Conservation (phyloP, 2,329 filamentous ascomycete species). For the Falciphora oryzae region DNA sequence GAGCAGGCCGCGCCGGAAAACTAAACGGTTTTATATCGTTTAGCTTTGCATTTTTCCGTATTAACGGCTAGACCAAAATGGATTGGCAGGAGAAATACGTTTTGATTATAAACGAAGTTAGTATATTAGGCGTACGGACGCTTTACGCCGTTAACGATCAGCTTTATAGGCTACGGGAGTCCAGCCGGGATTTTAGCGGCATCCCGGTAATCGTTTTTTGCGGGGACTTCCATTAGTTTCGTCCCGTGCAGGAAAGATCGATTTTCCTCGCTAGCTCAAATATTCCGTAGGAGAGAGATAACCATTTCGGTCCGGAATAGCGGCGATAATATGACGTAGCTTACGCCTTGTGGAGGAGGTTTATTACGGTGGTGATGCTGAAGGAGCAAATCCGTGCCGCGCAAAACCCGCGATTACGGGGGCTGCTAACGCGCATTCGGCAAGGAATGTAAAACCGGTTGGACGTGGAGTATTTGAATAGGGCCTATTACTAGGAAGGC, state of each 20-base stretch:
- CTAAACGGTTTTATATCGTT: no score
- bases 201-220: not conserved
- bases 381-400: not conserved
- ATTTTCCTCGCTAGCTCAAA: no score
- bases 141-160: not conserved
- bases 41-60: no score
- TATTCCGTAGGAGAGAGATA: no score
- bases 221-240: no score
- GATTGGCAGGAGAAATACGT: no score
- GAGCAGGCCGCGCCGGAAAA: no score
- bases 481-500: not conserved
- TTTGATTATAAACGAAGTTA: not conserved
- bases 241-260: no score
- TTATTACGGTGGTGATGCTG: constrained; percentile 2
- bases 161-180: not conserved
- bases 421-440: no score
- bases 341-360: not conserved
- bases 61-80: no score
- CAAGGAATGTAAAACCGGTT: constrained; percentile 12
- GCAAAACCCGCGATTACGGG: no score
- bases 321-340: not conserved
- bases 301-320: not conserved
- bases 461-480: not conserved
- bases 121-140: no score
- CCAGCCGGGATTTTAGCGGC: not conserved